Evolutionary conservation across 306 rosid genomes (phyloP).

Genomic region (Canavalia ensiformis): DNA sequence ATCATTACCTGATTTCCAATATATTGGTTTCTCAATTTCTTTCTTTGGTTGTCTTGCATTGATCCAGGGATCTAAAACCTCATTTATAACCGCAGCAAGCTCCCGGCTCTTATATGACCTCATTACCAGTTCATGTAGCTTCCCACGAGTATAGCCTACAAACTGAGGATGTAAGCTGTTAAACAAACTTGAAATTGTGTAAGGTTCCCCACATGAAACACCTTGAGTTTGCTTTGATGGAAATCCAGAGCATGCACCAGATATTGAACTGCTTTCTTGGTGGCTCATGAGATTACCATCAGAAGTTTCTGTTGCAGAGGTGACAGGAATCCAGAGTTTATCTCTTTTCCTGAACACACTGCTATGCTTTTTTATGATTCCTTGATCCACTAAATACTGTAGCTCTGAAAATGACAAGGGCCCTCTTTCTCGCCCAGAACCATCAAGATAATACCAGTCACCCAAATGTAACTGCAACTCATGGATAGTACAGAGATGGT

Average conservation of each 20-base stretch:
- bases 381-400: constrained; percentile 82
- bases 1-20: constrained; percentile 86
- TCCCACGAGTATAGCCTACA: constrained; percentile 88
- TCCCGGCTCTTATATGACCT: constrained; percentile 94
- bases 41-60: constrained; percentile 94
- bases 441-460: constrained; percentile 98
- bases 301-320: constrained; percentile 71
- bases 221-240: constrained; percentile 53
- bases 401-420: constrained; percentile 88
- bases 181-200: constrained; percentile 52
- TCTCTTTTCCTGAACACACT: constrained; percentile 89
- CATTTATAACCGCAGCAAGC: constrained; percentile 94
- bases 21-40: constrained; percentile 81
- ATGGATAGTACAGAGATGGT: constrained; percentile 69
- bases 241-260: constrained; percentile 56
- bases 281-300: constrained; percentile 53
- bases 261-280: constrained; percentile 54
- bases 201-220: constrained; percentile 44
- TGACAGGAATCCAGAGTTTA: constrained; percentile 92
- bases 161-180: constrained; percentile 83
- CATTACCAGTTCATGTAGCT: constrained; percentile 94
- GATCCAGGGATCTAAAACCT: constrained; percentile 98
- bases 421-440: constrained; percentile 95
- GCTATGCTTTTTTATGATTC: constrained; percentile 70
- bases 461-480: constrained; percentile 88